Conservation (phyloP, 148 eudicot species). For the Dianthus caryophyllus region DNA sequence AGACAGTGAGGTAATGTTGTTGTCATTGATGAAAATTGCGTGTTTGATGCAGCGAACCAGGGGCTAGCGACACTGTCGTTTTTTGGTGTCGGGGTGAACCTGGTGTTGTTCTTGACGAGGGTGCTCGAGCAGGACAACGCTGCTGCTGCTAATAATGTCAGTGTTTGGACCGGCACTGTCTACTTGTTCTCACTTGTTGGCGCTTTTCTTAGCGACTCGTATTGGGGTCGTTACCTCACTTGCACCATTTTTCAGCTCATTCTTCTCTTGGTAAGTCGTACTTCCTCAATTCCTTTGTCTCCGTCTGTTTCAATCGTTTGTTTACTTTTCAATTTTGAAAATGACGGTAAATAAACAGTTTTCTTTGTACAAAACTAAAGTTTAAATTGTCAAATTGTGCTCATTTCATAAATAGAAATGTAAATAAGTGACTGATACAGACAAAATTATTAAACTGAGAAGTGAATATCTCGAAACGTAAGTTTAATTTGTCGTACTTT, state of each 20-base stretch:
- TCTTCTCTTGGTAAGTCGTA: constrained; percentile 58
- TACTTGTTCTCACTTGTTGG: constrained; percentile 72
- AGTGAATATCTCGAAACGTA: no score
- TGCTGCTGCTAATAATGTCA: constrained; percentile 68
- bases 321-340: no score
- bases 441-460: no score
- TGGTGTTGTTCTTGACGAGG: constrained; percentile 64
- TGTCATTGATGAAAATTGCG: no score
- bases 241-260: constrained; percentile 69
- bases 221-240: constrained; percentile 68
- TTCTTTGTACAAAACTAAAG: no score
- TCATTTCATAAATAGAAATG: no score
- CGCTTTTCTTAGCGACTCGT: constrained; percentile 77
- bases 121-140: constrained; percentile 74
- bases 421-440: no score
- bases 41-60: constrained; percentile 90
- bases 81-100: constrained; percentile 72
- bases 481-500: no score
- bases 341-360: background rate
- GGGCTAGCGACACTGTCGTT: constrained; percentile 77
- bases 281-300: no score
- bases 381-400: no score
- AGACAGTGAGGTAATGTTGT: no score
- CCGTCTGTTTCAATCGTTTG: no score
- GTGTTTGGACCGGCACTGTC: constrained; percentile 86